Conservation (phyloP, 2,329 filamentous ascomycete genomes). For the Penicillium freii region DNA sequence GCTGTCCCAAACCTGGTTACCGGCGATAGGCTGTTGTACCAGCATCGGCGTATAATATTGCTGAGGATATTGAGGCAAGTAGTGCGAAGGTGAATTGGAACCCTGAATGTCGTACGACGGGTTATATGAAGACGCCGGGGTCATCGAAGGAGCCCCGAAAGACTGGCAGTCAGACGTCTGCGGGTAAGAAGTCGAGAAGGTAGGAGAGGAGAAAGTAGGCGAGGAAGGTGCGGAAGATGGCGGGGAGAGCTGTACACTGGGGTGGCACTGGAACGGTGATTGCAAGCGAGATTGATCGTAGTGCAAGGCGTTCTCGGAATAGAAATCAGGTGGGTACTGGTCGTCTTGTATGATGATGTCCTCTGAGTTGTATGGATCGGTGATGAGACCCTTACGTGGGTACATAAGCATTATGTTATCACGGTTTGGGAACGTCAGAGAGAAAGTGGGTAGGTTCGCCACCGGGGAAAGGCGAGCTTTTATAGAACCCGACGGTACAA, state of each 20-base stretch:
- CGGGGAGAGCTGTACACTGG: slow-evolving; percentile 34
- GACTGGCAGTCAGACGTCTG: slow-evolving; percentile 30
- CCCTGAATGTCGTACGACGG: slow-evolving; percentile 36
- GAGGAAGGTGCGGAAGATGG: slow-evolving; percentile 39
- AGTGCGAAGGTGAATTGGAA: slow-evolving; percentile 34
- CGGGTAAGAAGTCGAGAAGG: slow-evolving; percentile 29
- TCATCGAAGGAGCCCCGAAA: slow-evolving; percentile 43
- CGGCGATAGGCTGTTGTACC: slow-evolving; percentile 37
- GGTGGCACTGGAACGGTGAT: slow-evolving; percentile 37
- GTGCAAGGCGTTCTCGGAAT: slow-evolving; percentile 27
- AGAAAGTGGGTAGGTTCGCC: slow-evolving; percentile 28
- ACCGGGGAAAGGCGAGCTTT: slow-evolving; percentile 30
- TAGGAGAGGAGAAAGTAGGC: slow-evolving; percentile 32
- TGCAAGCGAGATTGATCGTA: slow-evolving; percentile 31
- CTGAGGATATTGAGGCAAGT: slow-evolving; percentile 31
- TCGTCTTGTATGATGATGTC: slow-evolving; percentile 42
- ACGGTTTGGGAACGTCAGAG: slow-evolving; percentile 30
- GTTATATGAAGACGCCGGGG: slow-evolving; percentile 40
- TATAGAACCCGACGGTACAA: slow-evolving; percentile 29
- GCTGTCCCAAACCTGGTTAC: slow-evolving; percentile 37
- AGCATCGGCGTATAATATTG: slow-evolving; percentile 40
- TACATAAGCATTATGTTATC: slow-evolving; percentile 42
- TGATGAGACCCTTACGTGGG: slow-evolving; percentile 46
- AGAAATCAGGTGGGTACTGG: slow-evolving; percentile 34
- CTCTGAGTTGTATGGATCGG: slow-evolving; percentile 36